These are phyloP conservation scores for Marasmius oreades DNA, from an alignment of 1,284 basidiomycete genomes.

Conservation along the genomic window DNA sequence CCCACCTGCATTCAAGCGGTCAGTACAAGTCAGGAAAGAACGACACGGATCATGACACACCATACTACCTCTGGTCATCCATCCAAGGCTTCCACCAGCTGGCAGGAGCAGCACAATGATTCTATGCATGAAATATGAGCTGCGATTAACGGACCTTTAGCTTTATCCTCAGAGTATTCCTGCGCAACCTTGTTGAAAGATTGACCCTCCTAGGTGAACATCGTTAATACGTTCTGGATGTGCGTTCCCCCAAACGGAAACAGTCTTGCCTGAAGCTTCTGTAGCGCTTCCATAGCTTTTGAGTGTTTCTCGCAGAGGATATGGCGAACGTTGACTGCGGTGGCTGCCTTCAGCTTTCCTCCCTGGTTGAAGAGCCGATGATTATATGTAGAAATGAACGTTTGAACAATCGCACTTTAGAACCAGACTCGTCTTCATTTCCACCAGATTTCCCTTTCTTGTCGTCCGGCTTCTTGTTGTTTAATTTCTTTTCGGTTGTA, in stretches of 20 bases:
- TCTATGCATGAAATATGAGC: neutral
- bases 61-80: slow-evolving; percentile 83
- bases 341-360: slow-evolving; percentile 60
- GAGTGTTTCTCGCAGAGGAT: slow-evolving; percentile 86
- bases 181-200: slow-evolving; percentile 83
- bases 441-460: slow-evolving; percentile 12
- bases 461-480: slow-evolving; percentile 8
- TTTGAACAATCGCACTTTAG: slow-evolving; percentile 9
- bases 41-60: slow-evolving; percentile 31
- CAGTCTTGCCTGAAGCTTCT: slow-evolving; percentile 68
- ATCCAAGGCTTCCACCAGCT: slow-evolving; percentile 82
- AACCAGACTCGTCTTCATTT: slow-evolving; percentile 7
- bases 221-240: neutral
- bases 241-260: slow-evolving; percentile 6
- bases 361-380: slow-evolving; percentile 1
- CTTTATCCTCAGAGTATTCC: slow-evolving; percentile 86
- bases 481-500: slow-evolving; percentile 1
- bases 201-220: slow-evolving; percentile 53
- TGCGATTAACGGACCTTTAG: slow-evolving; percentile 53
- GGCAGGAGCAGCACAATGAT: slow-evolving; percentile 4
- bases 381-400: neutral
- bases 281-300: slow-evolving; percentile 68
- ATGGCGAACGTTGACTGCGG: slow-evolving; percentile 79
- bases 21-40: neutral
- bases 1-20: slow-evolving; percentile 31